Conservation (phyloP, 129 eudicot species). For the Escallonia rubra region DNA sequence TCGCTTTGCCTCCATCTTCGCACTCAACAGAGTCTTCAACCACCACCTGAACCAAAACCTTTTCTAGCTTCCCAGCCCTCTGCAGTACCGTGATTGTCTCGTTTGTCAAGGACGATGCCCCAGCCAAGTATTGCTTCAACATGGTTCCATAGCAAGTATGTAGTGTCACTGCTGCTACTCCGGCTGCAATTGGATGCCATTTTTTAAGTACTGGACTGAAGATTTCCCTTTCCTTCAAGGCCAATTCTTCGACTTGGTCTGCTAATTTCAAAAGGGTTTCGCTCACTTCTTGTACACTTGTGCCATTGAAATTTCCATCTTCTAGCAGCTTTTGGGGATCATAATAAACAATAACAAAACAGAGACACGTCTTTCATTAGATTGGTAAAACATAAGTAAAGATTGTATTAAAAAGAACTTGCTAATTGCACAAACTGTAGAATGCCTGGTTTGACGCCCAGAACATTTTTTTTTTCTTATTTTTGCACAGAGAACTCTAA, state of each 20-base stretch:
- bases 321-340: constrained; percentile 44
- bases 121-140: constrained; percentile 64
- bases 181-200: constrained; percentile 90
- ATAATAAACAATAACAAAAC: neutral
- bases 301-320: constrained; percentile 27
- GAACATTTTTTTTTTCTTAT: too few relatives aligned
- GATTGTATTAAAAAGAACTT: too few relatives aligned
- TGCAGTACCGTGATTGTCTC: constrained; percentile 60
- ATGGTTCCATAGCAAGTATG: constrained; percentile 68
- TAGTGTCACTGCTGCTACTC: constrained; percentile 77
- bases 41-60: constrained; percentile 68
- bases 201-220: constrained; percentile 56
- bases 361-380: neutral
- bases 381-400: neutral
- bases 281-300: constrained; percentile 41
- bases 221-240: constrained; percentile 53
- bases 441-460: too few relatives aligned
- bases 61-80: constrained; percentile 87
- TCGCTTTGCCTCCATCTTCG: constrained; percentile 74
- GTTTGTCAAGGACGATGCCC: constrained; percentile 35
- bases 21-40: constrained; percentile 87
- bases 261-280: constrained; percentile 59
- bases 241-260: constrained; percentile 59
- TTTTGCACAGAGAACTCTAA: too few relatives aligned
- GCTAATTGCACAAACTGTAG: too few relatives aligned